Conservation (phyloP, 306 rosid species). For the Dicorynia guianensis region DNA sequence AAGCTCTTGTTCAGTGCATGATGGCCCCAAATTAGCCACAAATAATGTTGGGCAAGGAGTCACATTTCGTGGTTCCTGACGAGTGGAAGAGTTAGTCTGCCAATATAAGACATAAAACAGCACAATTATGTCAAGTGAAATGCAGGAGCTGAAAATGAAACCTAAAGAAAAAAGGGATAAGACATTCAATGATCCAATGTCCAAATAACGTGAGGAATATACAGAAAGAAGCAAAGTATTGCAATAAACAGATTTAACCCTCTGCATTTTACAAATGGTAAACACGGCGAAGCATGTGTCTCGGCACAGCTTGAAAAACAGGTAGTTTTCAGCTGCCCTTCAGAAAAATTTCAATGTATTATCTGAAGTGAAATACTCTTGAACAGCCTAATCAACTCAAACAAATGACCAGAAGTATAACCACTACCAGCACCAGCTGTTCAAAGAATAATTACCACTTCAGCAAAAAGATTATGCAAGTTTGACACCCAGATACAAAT, state of each 20-base stretch:
- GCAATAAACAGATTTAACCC: slow-evolving; percentile 32
- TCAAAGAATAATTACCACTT: neutral
- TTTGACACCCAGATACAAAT: neutral
- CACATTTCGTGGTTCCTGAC: slow-evolving; percentile 55
- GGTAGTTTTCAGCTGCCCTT: neutral
- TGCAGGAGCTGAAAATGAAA: slow-evolving; percentile 16
- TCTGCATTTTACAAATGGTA: neutral
- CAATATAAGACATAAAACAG: slow-evolving; percentile 14
- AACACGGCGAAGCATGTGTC: neutral
- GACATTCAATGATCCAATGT: slow-evolving; percentile 34
- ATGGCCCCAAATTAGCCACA: slow-evolving; percentile 90
- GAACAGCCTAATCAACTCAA: slow-evolving; percentile 29
- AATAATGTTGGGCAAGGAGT: slow-evolving; percentile 88
- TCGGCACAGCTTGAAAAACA: slow-evolving; percentile 6
- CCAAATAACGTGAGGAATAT: slow-evolving; percentile 38
- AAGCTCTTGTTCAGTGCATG: slow-evolving; percentile 89
- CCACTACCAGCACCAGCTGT: neutral
- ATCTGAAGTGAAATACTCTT: slow-evolving; percentile 1
- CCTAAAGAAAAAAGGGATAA: slow-evolving; percentile 34
- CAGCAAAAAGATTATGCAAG: neutral
- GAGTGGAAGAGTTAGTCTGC: slow-evolving; percentile 57
- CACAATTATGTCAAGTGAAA: neutral
- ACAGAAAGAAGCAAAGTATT: neutral
- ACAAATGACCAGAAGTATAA: neutral
- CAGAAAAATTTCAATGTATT: neutral